Evolutionary conservation across 768 basidiomycete genomes (phyloP).

Genomic region (Suillus decipiens): DNA sequence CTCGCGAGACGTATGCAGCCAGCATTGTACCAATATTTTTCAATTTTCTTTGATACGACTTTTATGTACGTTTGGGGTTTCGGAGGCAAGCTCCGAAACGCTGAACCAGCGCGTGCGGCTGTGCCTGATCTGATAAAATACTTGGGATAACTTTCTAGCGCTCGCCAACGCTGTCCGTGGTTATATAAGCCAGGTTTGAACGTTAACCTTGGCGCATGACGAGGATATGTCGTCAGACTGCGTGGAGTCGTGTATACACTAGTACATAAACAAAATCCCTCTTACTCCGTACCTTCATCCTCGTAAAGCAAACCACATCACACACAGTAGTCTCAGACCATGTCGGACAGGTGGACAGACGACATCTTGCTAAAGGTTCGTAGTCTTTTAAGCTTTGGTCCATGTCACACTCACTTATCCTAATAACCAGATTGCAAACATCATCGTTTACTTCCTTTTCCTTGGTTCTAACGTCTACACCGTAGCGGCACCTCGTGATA

Average conservation of each 20-base stretch:
- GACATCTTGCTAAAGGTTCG: conserved; percentile 78
- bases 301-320: conserved; percentile 3
- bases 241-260: conserved; percentile 11
- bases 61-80: no score
- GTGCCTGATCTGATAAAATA: no score
- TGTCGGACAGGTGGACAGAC: conserved; percentile 74
- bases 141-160: no score
- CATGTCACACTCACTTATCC: not conserved
- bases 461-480: conserved; percentile 91
- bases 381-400: not conserved
- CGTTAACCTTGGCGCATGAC: conserved; percentile 2
- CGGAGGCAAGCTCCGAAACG: no score
- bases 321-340: conserved; percentile 20
- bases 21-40: conserved; percentile 11
- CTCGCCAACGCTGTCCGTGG: no score
- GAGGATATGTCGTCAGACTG: conserved; percentile 25
- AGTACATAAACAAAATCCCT: conserved; percentile 29
- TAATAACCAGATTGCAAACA: conserved; percentile 62
- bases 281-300: conserved; percentile 19
- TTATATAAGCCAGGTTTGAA: no score
- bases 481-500: conserved; percentile 70
- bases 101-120: no score
- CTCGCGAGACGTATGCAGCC: conserved; percentile 15
- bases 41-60: no score
- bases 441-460: conserved; percentile 82